Base-by-base conservation (phyloP, 2,329 filamentous ascomycete genomes). In the Colletotrichum musae region DNA sequence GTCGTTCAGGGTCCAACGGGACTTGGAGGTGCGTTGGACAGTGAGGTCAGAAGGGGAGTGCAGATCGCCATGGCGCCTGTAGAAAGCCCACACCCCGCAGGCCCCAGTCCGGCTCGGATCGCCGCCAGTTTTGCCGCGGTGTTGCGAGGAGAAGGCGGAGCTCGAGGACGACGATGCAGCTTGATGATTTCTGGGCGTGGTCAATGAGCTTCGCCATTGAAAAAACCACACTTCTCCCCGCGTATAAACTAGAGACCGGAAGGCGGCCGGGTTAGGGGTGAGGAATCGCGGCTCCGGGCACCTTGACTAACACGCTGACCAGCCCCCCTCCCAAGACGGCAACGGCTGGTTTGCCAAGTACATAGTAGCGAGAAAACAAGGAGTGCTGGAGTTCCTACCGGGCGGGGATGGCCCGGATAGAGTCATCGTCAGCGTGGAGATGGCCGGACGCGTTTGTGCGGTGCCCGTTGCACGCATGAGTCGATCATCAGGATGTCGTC, bases 41-140 rank as follows among this genome's bases (percentile, higher is more conserved):
- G 43, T 51, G 61, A 28, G 47, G 36, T 41, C 28, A 56, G 41
- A 56, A 67, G 56, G 32, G 64, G 50, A 43, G 39, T 47, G 57
- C 62, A 70, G 67, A 70, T 70, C 67, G 51, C 36, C 45, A n/a
- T 51, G 62, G 56, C 62, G 57, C 50, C 57, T 69, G 51, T 57
- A 70, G 66, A 66, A 57, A 52, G 67, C 32, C 67, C 51, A n/a
- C 32, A 24, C 62, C 62, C 67, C 67, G 62, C 67, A 58, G 41
- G 51, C 45, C 51, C 67, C 63, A 47, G 56, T 51, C 45, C 56
- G 26, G 56, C 32, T 70, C 62, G 51, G 62, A 70, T 70, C 62
- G 62, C 39, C 62, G 26, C 41, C 18, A 57, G 57, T 24, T 60
- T 70, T 47, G 62, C 63, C 57, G 50, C 63, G 57, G 67, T 61